These are phyloP conservation scores for Sphagnum magellanicum DNA, from an alignment of 228 moss, liverwort and hornwort genomes.

Conservation along the genomic window DNA sequence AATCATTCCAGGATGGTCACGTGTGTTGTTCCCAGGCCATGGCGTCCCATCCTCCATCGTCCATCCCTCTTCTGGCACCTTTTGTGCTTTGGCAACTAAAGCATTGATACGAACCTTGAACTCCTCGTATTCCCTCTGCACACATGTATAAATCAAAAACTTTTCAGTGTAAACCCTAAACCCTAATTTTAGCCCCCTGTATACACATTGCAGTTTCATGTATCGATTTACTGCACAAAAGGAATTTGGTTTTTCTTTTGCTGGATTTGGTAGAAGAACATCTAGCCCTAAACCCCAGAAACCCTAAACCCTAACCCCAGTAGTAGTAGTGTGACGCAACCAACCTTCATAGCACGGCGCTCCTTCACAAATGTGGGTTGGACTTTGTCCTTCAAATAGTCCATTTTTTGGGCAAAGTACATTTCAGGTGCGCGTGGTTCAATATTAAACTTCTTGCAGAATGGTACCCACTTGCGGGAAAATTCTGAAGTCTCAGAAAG, in stretches of 20 bases:
- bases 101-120: conserved; percentile 74
- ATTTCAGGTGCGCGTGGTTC: conserved; percentile 82
- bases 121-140: conserved; percentile 74
- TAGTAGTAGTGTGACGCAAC: neutral
- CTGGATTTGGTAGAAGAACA: no score
- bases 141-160: neutral
- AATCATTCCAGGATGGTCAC: conserved; percentile 84
- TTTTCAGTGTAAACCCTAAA: no score
- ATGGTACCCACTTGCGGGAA: conserved; percentile 78
- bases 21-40: conserved; percentile 74
- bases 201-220: no score
- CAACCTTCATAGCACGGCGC: conserved; percentile 82
- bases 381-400: conserved; percentile 77
- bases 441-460: conserved; percentile 74
- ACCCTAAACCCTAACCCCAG: neutral
- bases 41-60: conserved; percentile 79
- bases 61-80: conserved; percentile 79
- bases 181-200: no score
- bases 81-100: conserved; percentile 55
- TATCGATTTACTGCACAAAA: no score
- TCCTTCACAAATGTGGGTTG: conserved; percentile 83
- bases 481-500: conserved; percentile 76
- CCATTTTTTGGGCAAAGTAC: conserved; percentile 74
- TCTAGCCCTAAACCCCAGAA: neutral
- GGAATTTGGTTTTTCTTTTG: no score